A percentile compares a stretch with the other conserved stretches of the same genome.
These are phyloP conservation scores for Geotrichum bryndzae DNA, from an alignment of 1,139 yeast species.

Conservation along the genomic window DNA sequence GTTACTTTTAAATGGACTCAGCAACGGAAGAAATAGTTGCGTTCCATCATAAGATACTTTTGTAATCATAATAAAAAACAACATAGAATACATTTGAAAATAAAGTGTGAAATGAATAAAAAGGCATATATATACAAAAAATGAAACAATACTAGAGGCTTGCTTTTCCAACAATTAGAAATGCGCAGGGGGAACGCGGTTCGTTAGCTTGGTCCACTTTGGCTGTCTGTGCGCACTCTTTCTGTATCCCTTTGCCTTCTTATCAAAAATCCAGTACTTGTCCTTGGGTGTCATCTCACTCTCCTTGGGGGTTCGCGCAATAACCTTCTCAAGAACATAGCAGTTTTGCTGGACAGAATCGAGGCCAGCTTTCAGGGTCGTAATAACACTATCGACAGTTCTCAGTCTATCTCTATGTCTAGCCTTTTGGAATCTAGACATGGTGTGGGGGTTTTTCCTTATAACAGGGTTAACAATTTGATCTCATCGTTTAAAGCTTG, in stretches of 20 bases:
- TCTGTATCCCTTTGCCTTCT: conserved; percentile 69
- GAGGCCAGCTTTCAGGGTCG: conserved; percentile 61
- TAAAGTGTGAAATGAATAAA: not conserved
- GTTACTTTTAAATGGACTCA: conserved; percentile 16
- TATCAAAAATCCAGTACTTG: conserved; percentile 82
- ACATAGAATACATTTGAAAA: not conserved
- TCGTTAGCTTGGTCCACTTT: conserved; percentile 59
- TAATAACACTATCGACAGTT: conserved; percentile 73
- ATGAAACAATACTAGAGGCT: not conserved
- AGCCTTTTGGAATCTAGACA: conserved; percentile 74
- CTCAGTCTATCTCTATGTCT: conserved; percentile 79
- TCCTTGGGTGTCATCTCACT: conserved; percentile 71
- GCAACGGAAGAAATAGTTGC: conserved; percentile 13
- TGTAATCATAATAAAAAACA: not conserved
- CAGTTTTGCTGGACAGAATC: conserved; percentile 44
- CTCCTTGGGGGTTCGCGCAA: conserved; percentile 66
- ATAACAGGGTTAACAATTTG: not conserved
- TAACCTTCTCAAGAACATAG: conserved; percentile 49
- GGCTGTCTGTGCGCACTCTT: conserved; percentile 63
- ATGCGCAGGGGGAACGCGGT: conserved; percentile 74
- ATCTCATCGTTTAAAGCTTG: not conserved
- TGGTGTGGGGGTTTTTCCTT: conserved; percentile 63
- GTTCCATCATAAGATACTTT: not conserved
- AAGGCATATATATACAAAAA: not conserved
- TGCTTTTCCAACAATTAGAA: conserved; percentile 40